These are phyloP conservation scores for Globisporangium viniferum DNA, from an alignment of 352 stramenopile species.

Conservation along the genomic window DNA sequence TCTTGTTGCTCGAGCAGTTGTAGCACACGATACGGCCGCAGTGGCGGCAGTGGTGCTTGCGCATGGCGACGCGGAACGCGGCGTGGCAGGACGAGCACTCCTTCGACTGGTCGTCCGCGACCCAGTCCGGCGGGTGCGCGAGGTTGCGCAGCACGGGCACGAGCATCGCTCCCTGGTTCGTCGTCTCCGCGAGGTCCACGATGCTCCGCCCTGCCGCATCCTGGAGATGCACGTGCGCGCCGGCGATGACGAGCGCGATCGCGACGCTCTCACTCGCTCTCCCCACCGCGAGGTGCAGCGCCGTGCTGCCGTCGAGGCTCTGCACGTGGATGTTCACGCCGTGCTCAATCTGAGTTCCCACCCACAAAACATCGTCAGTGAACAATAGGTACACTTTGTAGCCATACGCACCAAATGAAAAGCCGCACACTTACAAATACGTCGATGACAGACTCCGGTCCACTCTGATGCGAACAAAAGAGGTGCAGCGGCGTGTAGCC, in stretches of 20 bases:
- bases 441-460: slow-evolving; percentile 64
- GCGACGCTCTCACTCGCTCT: slow-evolving; percentile 69
- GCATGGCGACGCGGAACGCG: slow-evolving; percentile 76
- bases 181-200: slow-evolving; percentile 80
- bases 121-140: slow-evolving; percentile 50
- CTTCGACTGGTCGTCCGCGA: slow-evolving; percentile 62
- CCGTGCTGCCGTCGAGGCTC: slow-evolving; percentile 82
- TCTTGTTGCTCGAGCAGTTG: slow-evolving; percentile 85
- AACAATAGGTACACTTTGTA: neutral
- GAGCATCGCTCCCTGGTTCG: slow-evolving; percentile 75
- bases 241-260: slow-evolving; percentile 66
- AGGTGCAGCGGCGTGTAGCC: slow-evolving; percentile 82
- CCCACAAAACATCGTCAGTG: neutral
- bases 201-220: slow-evolving; percentile 80
- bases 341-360: slow-evolving; percentile 61
- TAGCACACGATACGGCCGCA: slow-evolving; percentile 83
- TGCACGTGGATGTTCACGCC: slow-evolving; percentile 74
- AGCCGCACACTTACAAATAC: slow-evolving; percentile 64
- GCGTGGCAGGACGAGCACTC: slow-evolving; percentile 77
- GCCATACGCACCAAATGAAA: neutral
- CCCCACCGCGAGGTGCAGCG: slow-evolving; percentile 74
- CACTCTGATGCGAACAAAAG: slow-evolving; percentile 82
- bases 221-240: slow-evolving; percentile 73
- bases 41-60: slow-evolving; percentile 81
- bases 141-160: slow-evolving; percentile 82